Evolutionary conservation across 768 basidiomycete genomes (phyloP).

Genomic region (Calocera cornea): DNA sequence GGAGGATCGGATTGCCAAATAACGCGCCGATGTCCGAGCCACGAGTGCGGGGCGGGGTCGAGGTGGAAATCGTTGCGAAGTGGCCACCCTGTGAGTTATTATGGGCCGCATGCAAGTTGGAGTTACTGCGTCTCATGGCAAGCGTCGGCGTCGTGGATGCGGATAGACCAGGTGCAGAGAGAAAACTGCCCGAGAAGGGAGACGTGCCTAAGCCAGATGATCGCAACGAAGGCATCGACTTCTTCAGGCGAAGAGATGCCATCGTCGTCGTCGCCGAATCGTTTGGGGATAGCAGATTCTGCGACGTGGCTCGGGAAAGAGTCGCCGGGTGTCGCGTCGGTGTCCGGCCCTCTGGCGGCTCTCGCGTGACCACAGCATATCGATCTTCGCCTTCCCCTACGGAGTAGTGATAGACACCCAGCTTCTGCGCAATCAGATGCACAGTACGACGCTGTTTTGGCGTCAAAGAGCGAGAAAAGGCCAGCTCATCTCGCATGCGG

Average conservation of each 20-base stretch:
- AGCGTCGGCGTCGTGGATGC: constrained; percentile 10
- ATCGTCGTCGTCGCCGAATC: constrained; percentile 31
- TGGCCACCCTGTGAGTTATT: constrained; percentile 9
- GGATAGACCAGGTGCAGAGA: not conserved
- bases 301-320: constrained; percentile 67
- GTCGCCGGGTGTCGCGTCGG: constrained; percentile 41
- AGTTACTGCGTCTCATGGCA: constrained; percentile 9
- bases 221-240: constrained; percentile 93
- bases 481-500: constrained; percentile 90
- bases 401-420: constrained; percentile 89
- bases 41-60: constrained; percentile 47
- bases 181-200: not conserved
- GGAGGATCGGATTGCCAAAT: constrained; percentile 39
- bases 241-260: constrained; percentile 70
- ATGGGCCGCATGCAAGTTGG: constrained; percentile 10
- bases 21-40: constrained; percentile 55
- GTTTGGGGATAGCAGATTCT: constrained; percentile 50
- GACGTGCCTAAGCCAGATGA: not conserved
- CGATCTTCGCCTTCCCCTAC: constrained; percentile 86
- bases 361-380: constrained; percentile 86
- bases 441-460: constrained; percentile 84
- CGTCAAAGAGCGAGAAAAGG: constrained; percentile 77
- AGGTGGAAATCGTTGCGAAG: constrained; percentile 54
- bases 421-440: constrained; percentile 90
- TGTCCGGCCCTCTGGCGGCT: constrained; percentile 47